These are phyloP conservation scores for Dichomitus squalens DNA, from an alignment of 1,284 basidiomycete species.

Conservation along the genomic window DNA sequence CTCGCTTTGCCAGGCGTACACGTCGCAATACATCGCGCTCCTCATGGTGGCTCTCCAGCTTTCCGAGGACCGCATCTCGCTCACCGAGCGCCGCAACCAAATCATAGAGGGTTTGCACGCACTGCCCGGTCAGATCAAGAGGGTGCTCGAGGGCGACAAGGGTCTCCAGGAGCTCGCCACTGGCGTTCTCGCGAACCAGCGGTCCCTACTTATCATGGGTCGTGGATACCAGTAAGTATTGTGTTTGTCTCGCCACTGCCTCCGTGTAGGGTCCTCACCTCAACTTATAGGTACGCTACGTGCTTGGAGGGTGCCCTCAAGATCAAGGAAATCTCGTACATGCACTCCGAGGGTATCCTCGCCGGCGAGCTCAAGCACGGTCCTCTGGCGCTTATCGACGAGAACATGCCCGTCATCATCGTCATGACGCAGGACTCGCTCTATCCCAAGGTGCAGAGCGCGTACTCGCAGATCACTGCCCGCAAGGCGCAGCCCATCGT, in stretches of 20 bases:
- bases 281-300: slow-evolving; percentile 72
- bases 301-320: slow-evolving; percentile 98
- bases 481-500: slow-evolving; percentile 97
- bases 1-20: slow-evolving; percentile 75
- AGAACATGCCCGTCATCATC: slow-evolving; percentile 98
- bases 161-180: slow-evolving; percentile 83
- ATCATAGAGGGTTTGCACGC: slow-evolving; percentile 95
- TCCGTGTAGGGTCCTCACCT: neutral
- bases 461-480: slow-evolving; percentile 95
- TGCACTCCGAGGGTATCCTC: slow-evolving; percentile 93
- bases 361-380: slow-evolving; percentile 99
- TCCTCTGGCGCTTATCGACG: slow-evolving; percentile 95
- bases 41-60: slow-evolving; percentile 98
- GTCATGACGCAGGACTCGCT: slow-evolving; percentile 99
- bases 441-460: slow-evolving; percentile 97
- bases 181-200: slow-evolving; percentile 77
- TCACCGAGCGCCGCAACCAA: slow-evolving; percentile 87
- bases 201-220: slow-evolving; percentile 96
- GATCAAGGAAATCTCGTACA: slow-evolving; percentile 98
- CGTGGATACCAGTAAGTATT: slow-evolving; percentile 89
- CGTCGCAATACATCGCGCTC: slow-evolving; percentile 98
- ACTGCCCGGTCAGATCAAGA: slow-evolving; percentile 89
- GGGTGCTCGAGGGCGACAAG: slow-evolving; percentile 83
- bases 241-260: slow-evolving; percentile 29
- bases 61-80: slow-evolving; percentile 94